These are phyloP conservation scores for Naematelia encephala DNA, from an alignment of 768 basidiomycete species.

Conservation along the genomic window DNA sequence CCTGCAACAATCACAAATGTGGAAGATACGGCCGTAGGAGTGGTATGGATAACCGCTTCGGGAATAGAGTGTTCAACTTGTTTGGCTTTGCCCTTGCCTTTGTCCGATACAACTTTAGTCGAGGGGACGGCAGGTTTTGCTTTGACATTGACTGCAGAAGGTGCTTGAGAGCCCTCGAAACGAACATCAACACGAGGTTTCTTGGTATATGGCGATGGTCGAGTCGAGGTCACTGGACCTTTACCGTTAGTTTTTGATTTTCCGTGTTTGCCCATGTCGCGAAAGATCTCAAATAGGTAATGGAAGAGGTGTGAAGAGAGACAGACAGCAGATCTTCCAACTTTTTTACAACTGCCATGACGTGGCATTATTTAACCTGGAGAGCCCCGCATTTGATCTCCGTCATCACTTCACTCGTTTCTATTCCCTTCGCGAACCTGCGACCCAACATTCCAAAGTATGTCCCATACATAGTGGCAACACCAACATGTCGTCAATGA, in stretches of 20 bases:
- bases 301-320: not conserved
- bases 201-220: conserved; percentile 36
- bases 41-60: too few relatives aligned
- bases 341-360: conserved; percentile 9
- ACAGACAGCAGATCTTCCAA: conserved; percentile 2
- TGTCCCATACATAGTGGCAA: not conserved
- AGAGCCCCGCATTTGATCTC: not conserved
- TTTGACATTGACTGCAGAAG: conserved; percentile 28
- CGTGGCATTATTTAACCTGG: conserved; percentile 3
- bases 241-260: conserved; percentile 12
- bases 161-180: conserved; percentile 25
- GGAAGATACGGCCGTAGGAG: conserved; percentile 14
- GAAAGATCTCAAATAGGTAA: not conserved
- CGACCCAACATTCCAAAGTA: too few relatives aligned
- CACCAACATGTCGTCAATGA: conserved; percentile 9
- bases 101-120: not conserved
- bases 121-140: conserved; percentile 11
- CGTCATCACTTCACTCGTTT: not conserved
- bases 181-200: conserved; percentile 36
- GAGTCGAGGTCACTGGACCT: not conserved
- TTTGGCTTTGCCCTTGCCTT: not conserved
- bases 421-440: too few relatives aligned
- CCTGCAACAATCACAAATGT: conserved; percentile 86
- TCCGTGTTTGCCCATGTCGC: conserved; percentile 31
- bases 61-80: not conserved